Base-by-base conservation (phyloP, 768 basidiomycete genomes). In the Lentinula aciculospora region DNA sequence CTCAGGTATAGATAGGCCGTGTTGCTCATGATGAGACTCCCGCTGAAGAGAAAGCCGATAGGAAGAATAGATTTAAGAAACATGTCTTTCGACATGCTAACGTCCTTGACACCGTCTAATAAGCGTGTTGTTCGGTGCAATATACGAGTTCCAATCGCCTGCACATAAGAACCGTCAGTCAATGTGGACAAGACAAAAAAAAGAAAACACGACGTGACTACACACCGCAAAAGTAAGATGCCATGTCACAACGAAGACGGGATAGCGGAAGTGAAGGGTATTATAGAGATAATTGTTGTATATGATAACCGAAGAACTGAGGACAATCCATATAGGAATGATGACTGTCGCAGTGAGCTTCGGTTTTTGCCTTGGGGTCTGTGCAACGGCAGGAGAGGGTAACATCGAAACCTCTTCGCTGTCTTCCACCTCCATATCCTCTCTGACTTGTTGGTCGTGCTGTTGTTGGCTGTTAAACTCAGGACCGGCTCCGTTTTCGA, bases 241-340 rank as follows among this genome's bases (percentile, higher is more conserved):
- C 81, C 81, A 95, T 40, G 93, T 95, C 56, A 94, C 93, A 46
- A 94, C 81, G 72, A 95, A 96, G 62, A 97, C 93, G 28, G 95
- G 95, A 76, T 77, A 97, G 66, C 84, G 83, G 78, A 97, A 97
- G 60, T 85, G 72, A 66, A 89, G 83, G 45, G 81, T 81, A 72
- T 89, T 90, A 79, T 91, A 93, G 64, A 92, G 72, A 68, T 86
- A 86, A 71, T 94, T 96, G 82, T 97, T 97, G 83, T 98, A 97
- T 59, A 97, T 85, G 74, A 98, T 98, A 68, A 98, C 95, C 7
- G 84, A 69, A 25, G 93, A 92, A 62, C 86, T 89, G 64, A 96
- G 86, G 19, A 83, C 74, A 66, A 97, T 98, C 96, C 96, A 98
- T 57, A 96, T 75, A 27, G 92, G 94, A 57, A 97, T 92, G 66